phyloP scores from a whole-genome alignment of 2,329 filamentous ascomycete species.

The Neopestalotiopsis sp. region DNA sequence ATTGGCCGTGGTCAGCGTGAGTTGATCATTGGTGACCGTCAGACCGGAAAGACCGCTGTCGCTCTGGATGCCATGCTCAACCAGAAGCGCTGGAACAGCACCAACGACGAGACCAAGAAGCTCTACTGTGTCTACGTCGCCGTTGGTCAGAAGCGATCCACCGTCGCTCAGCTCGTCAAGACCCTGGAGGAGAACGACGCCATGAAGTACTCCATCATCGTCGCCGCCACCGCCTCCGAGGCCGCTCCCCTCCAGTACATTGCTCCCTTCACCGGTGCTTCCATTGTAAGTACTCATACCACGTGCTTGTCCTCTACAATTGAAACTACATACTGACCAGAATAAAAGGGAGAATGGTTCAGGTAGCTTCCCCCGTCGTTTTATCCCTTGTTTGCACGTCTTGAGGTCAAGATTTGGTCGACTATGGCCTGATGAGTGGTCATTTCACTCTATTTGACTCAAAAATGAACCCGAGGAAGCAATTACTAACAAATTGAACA shows the following conservation, averaged over 20 bases:
- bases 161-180: conserved; percentile 98
- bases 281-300: conserved; percentile 31
- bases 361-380: no score
- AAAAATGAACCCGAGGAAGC: no score
- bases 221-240: conserved; percentile 96
- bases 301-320: background rate
- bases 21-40: conserved; percentile 99
- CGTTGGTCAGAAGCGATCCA: conserved; percentile 99
- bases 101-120: conserved; percentile 92
- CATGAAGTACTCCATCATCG: conserved; percentile 96
- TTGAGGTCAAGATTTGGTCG: no score
- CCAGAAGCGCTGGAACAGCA: conserved; percentile 97
- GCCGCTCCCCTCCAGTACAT: conserved; percentile 94
- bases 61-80: conserved; percentile 98
- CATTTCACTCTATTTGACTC: no score
- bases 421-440: no score
- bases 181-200: conserved; percentile 99
- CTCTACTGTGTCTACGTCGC: conserved; percentile 99
- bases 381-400: no score
- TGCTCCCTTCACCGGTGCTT: conserved; percentile 84
- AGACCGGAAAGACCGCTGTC: conserved; percentile 99
- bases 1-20: conserved; percentile 99
- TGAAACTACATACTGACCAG: conserved; percentile 33
- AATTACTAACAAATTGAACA: no score
- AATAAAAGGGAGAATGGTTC: no score